Base-by-base conservation (phyloP, 2,329 filamentous ascomycete species). In the Alternaria tenuissima region DNA sequence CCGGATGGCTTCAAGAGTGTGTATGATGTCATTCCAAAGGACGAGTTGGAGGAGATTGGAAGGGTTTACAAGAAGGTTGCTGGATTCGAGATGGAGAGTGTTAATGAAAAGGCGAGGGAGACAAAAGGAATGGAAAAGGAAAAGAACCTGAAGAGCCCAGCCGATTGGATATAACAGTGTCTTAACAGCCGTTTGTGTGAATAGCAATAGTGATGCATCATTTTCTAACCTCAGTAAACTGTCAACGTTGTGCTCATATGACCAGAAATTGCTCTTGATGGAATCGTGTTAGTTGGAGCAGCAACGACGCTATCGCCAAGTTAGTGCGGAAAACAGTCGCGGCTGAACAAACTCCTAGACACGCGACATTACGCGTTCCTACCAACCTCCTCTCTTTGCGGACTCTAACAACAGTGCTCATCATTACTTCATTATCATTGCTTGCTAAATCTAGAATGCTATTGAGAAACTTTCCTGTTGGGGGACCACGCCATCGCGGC, bases 1-100 rank as follows among this genome's bases (percentile, higher is more conserved):
- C 80, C 80, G 2, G 74, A 80, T 42, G 71, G 70, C 1, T 75
- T 75, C 34, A 69, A 74, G 41, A 76, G 81, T 46, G 74, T 83
- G 8, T 75, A 81, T 55, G 77, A 80, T 64, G 72, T 81, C 7
- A 78, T 80, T 54, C 75, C 78, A 2, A 76, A 74, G 48, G 73
- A 79, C 7, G 79, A 81, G 59, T 61, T 81, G 28, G 79, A 81
- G 55, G 74, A 74, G 7, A 77, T 81, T 46, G 78, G 79, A 0
- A 63, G 63, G 5, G 61, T 64, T 8, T 73, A 74, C 16, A 82
- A 83, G 61, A 74, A 77, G 36, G 70, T 82, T 42, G 81, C 81
- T 7, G 81, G 81, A 1, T 83, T 83, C 58, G 81, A 83, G 65
- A 81, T 79, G 71, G 79, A 81, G 3, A 77, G 68, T 36, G 80